These are phyloP conservation scores for Clarkia xantiana DNA, from an alignment of 345 rosid species.

Conservation along the genomic window DNA sequence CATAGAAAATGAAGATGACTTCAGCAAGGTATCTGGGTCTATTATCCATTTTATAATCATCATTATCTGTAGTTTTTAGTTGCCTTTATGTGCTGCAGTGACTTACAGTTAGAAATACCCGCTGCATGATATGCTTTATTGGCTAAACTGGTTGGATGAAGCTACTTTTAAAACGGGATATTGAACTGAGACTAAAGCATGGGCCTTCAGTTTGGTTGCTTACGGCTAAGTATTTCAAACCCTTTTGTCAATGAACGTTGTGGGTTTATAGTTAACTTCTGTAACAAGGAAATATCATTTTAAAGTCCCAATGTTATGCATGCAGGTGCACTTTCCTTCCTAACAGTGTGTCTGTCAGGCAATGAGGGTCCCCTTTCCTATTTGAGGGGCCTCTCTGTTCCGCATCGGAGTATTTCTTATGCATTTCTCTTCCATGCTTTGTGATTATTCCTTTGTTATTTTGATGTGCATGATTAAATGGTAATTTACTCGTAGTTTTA, in stretches of 20 bases:
- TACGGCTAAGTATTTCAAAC: conserved; percentile 90
- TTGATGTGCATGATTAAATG: conserved; percentile 2
- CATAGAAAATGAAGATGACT: conserved; percentile 68
- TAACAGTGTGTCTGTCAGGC: conserved; percentile 88
- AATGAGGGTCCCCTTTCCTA: conserved; percentile 82
- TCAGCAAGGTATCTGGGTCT: conserved; percentile 69
- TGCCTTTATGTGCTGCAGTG: conserved; percentile 37
- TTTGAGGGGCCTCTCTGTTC: conserved; percentile 87
- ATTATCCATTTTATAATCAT: conserved; percentile 21
- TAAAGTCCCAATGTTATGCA: conserved; percentile 80
- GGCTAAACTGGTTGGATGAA: conserved; percentile 97
- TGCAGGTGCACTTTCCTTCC: conserved; percentile 96
- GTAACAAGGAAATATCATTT: conserved; percentile 17
- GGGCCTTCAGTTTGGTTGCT: conserved; percentile 82
- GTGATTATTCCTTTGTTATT: conserved; percentile 13
- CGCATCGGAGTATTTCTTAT: conserved; percentile 73
- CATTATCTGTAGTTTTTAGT: conserved; percentile 48
- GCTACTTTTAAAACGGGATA: conserved; percentile 85
- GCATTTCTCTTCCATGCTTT: conserved; percentile 64
- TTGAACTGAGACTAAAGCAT: conserved; percentile 92
- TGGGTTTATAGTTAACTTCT: conserved; percentile 50
- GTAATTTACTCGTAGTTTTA: conserved; percentile 12
- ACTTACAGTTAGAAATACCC: conserved; percentile 86
- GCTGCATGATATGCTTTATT: conserved; percentile 91
- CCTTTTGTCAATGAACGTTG: conserved; percentile 59